These are phyloP conservation scores for Euphorbia lathyris DNA, from an alignment of 345 rosid genomes.

Conservation along the genomic window DNA sequence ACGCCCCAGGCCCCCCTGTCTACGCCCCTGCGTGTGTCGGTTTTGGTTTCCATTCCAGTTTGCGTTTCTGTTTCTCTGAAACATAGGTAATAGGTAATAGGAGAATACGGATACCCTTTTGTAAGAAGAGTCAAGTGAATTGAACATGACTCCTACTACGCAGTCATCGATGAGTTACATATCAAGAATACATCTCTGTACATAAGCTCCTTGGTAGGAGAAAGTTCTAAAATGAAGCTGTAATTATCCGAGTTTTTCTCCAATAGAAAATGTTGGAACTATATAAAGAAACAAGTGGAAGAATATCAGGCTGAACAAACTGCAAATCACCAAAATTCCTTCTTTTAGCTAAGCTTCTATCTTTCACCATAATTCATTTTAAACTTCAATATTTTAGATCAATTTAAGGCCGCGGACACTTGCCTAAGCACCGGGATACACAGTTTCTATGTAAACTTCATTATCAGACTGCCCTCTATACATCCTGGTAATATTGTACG, in stretches of 20 bases:
- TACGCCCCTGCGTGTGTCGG: too few species aligned
- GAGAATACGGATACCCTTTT: constrained; percentile 81
- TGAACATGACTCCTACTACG: constrained; percentile 74
- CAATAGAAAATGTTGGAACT: constrained; percentile 94
- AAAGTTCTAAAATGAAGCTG: constrained; percentile 86
- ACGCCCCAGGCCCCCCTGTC: too few species aligned
- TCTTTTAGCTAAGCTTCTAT: constrained; percentile 11
- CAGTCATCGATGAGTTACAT: constrained; percentile 70
- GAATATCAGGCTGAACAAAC: constrained; percentile 88
- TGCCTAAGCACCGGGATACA: constrained; percentile 92
- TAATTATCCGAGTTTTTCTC: constrained; percentile 91
- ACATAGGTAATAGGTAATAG: too few species aligned
- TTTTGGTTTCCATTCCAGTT: too few species aligned
- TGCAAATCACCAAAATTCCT: constrained; percentile 37
- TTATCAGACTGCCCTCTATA: constrained; percentile 53
- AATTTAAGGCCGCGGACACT: constrained; percentile 23
- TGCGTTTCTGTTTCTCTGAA: too few species aligned
- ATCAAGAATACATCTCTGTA: constrained; percentile 87
- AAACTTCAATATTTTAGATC: not conserved
- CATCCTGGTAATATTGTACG: constrained; percentile 76
- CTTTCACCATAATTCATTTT: not conserved
- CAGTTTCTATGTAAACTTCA: constrained; percentile 90
- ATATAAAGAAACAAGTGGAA: constrained; percentile 84
- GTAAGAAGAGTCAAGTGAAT: constrained; percentile 69
- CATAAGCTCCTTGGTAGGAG: constrained; percentile 80